Evolutionary conservation across 2,329 filamentous ascomycete genomes (phyloP).

Genomic region (Talaromyces amestolkiae): DNA sequence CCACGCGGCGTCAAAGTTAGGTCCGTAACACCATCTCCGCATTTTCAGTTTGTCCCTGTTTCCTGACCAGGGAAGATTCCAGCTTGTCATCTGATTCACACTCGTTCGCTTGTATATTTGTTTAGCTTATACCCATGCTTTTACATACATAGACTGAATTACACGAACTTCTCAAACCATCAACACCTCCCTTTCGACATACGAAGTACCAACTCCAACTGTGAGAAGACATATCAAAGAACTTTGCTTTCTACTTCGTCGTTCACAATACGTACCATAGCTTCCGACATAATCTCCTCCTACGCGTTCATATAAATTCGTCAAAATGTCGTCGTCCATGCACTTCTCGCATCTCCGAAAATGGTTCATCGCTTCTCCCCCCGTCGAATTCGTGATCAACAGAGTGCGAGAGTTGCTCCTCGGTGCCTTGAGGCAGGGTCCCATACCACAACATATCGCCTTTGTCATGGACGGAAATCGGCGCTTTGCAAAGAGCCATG

Average conservation of each 20-base stretch:
- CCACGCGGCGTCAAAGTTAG: no score
- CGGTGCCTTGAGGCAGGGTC: conserved; percentile 82
- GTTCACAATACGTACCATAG: background rate
- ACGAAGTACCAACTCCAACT: background rate
- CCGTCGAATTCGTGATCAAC: conserved; percentile 82
- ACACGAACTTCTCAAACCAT: background rate
- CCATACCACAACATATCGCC: conserved; percentile 91
- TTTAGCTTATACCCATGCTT: background rate
- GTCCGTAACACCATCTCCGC: background rate
- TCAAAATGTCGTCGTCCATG: conserved; percentile 50
- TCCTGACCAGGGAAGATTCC: background rate
- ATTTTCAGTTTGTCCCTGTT: background rate
- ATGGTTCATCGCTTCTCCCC: conserved; percentile 85
- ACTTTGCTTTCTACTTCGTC: background rate
- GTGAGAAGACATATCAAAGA: background rate
- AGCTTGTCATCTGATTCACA: background rate
- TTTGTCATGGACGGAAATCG: conserved; percentile 99
- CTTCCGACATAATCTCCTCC: background rate
- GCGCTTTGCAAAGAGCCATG: conserved; percentile 82
- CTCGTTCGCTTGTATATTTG: background rate
- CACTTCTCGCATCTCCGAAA: conserved; percentile 62
- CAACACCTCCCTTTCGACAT: background rate
- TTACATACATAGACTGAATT: background rate
- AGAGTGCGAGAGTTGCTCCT: conserved; percentile 81
- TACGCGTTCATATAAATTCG: background rate